Base-by-base conservation (phyloP, 805 yeast genomes). In the Wickerhamiella qilinensis region DNA sequence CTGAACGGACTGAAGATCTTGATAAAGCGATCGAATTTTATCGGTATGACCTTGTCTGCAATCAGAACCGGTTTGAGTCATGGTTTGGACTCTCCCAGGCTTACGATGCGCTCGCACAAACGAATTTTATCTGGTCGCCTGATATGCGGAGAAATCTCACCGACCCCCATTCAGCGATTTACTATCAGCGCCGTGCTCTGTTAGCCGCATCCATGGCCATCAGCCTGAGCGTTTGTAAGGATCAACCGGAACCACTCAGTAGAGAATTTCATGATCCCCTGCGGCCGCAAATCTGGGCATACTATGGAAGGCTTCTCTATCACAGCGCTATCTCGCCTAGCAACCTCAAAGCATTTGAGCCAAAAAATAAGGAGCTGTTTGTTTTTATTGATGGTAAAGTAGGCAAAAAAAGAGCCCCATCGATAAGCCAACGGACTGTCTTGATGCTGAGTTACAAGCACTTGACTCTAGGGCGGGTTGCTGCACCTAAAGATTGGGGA, bases 41-140 rank as follows among this genome's bases (percentile, higher is more conserved):
- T 42, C 68, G 65, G 36, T 61, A 64, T 38, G 97, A 91, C 53
- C 56, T 91, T 15, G 49, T 75, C 1, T 75, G 75, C 48, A 74
- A 79, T 3, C 67, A 79, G 2, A 60, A 68, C 30, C 61, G 95
- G 22, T 65, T 77, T 35, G 98, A 91, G 56, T 73, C 82, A 7
- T 91, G 99, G 99, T 62, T 74, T 30, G 65, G 83, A 1, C 54
- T 91, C 12, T 94, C 93, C 0, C 84, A 77, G 51, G 75, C 88
- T 0, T 85, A 69, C 47, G 76, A 85, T 0, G 75, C 65, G 41
- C 60, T 81, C 30, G 93, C 79, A 0, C 96, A 88, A 46, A 94
- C 85, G 54, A 94, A 83, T 45, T 28, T 40, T 1, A 21, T 32
- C 4, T 39, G 41, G 36, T 33, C 36, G 17, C 29, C 36, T 2